Evolutionary conservation across 2,329 filamentous ascomycete species (phyloP).

Genomic region (Apiospora sp.): DNA sequence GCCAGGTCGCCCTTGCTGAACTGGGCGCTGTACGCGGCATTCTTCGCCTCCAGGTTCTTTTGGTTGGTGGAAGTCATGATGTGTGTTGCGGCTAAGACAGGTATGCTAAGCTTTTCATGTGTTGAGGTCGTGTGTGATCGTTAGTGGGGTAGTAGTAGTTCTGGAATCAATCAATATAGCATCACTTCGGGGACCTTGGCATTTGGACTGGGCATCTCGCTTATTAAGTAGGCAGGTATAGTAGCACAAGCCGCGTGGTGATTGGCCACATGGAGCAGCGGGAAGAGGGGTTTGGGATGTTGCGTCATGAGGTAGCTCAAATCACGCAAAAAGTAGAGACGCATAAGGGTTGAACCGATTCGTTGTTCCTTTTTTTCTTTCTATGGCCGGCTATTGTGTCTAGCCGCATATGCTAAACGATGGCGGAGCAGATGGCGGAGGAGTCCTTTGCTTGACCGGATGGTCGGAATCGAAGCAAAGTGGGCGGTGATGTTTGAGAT

Average conservation of each 20-base stretch:
- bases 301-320: neutral
- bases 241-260: neutral
- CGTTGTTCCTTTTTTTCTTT: neutral
- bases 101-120: neutral
- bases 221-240: constrained; percentile 8
- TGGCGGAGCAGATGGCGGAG: neutral
- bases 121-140: neutral
- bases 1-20: constrained; percentile 71
- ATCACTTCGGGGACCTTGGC: neutral
- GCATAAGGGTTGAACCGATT: neutral
- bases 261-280: neutral
- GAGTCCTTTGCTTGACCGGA: neutral
- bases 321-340: neutral
- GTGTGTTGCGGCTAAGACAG: neutral
- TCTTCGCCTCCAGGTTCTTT: constrained; percentile 63
- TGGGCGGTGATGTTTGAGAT: constrained; percentile 14
- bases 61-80: constrained; percentile 51
- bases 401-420: neutral
- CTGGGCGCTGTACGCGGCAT: constrained; percentile 61
- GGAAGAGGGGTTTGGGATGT: constrained; percentile 3
- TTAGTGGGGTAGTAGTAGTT: neutral
- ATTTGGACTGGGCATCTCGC: neutral
- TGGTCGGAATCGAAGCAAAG: neutral
- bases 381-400: neutral
- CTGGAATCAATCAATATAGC: neutral